Base-by-base conservation (phyloP, 768 basidiomycete genomes). In the Kwoniella botswanensis region DNA sequence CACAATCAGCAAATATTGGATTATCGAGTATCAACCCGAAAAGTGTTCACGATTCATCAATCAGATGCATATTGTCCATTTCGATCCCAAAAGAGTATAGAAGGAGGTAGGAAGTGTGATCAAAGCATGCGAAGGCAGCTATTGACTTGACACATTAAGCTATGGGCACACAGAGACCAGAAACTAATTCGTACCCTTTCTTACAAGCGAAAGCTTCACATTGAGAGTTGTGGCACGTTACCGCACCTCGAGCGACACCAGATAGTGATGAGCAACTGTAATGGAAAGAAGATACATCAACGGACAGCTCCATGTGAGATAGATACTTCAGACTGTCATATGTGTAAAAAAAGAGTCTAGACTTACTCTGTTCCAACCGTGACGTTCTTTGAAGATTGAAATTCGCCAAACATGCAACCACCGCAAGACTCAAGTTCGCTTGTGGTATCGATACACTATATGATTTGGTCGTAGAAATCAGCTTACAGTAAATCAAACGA, bases 81-180 rank as follows among this genome's bases (percentile, higher is more conserved):
- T 35, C 35, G 35, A 35, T 0, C 35, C 35, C 35, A 35, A 7
- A 35, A 7, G 35, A 35, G 35, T 35, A 35, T 35, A 35, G 35
- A 35, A 9, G 35, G 35, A 35, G 35, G 35, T 35, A 35, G 35
- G 35, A 56, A 21, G 29, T 41, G 59, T 29, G 3, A 17, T 17
- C 15, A 4, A 12, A 50, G 46, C 18, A 60, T 63, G 59, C 11
- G 22, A 17, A 35, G 15, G 13, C 63, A 10, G 18, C 6, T 17
- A 41, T 66, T 54, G 17, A 2, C 4, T 11, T 22, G 15, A 5
- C 26, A 13, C 13, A 88, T 92, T 80, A 61, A 43, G 24, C n/a
- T 29, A 60, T 61, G 18, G 65, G 22, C 12, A 62, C 63, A 62
- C 72, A 74, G 7, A 17, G 15, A 4, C 65, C 69, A 55, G 52